Percentiles rank a stretch among this genome's conserved stretches.
Evolutionary conservation across 257 asterid species (phyloP).

Genomic region (Primulina eburnea): DNA sequence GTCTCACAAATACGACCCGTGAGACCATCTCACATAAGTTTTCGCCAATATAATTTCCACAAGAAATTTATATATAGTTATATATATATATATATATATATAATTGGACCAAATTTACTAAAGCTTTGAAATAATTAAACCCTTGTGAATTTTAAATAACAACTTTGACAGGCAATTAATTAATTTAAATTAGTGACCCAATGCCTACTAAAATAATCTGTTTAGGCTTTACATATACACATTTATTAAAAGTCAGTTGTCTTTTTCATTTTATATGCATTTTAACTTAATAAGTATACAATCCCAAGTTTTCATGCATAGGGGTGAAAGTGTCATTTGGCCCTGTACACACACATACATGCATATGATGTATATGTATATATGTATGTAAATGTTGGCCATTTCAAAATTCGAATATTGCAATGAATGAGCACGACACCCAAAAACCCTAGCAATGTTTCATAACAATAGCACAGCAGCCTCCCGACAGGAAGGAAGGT

Average conservation of each 20-base stretch:
- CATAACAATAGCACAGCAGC: background rate
- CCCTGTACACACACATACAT: no score
- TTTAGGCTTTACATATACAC: no score
- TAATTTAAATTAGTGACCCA: background rate
- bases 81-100: no score
- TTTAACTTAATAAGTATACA: background rate
- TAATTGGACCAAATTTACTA: no score
- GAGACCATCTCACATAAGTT: no score
- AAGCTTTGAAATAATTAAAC: no score
- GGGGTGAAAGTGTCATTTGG: background rate
- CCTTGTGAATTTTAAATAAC: background rate
- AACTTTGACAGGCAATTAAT: background rate
- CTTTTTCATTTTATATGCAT: background rate
- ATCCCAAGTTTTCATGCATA: background rate
- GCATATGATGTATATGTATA: no score
- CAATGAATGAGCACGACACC: background rate
- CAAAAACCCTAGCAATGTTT: slow-evolving; percentile 1
- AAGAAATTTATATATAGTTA: no score
- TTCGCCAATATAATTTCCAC: no score
- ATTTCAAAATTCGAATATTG: background rate
- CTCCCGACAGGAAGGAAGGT: background rate
- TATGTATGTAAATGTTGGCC: background rate
- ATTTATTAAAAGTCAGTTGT: no score
- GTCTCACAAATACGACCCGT: no score
- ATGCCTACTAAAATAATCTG: background rate